Base-by-base conservation (phyloP, 1,139 yeast genomes). In the Scheffersomyces lignicola region DNA sequence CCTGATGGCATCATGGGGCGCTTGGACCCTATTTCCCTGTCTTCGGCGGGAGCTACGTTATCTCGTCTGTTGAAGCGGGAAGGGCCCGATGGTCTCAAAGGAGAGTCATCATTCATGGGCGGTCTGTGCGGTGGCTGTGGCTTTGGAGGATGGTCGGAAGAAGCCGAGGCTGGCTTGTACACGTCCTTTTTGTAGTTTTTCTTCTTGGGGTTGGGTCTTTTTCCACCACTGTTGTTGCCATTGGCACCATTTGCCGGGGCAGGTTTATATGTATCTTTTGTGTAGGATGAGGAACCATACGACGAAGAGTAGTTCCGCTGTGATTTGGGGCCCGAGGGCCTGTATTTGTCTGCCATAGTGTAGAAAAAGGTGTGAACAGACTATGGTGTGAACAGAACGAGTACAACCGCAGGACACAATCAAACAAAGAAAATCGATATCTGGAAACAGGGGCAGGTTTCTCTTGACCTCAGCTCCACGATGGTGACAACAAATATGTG, bases 271-370 rank as follows among this genome's bases (percentile, higher is more conserved):
- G 37, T 24, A 26, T 36, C 33, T 12, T 33, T 31, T 3, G 33
- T 20, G 11, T 16, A 31, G 15, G 28, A 12, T 6, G 29, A 26
- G 14, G 35, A 22, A 11, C 35, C 18, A 28, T 35, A 35, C 11
- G 29, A 24, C 16, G 28, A 26, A 15, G 15, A 12, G 20, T 29
- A 18, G 12, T 17, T 22, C 28, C 35, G 15, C 20, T 22, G 30
- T 8, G 35, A 33, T 21, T 24, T 16, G 9, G 35, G 35, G 4
- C 35, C 35, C 24, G 35, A 22, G 11, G 46, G 43, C 51, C 69
- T 65, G 41, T 64, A 64, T 41, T 66, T 58, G 37, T 69, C 74
- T 24, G 75, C 66, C 76, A 69, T 69, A 21, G 18, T 11, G 5
- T 8, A 12, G 9, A 23, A 6, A 23, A 6, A 33, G 11, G 27